Conservation (phyloP, 352 stramenopile genomes). For the Pythium biforme region DNA sequence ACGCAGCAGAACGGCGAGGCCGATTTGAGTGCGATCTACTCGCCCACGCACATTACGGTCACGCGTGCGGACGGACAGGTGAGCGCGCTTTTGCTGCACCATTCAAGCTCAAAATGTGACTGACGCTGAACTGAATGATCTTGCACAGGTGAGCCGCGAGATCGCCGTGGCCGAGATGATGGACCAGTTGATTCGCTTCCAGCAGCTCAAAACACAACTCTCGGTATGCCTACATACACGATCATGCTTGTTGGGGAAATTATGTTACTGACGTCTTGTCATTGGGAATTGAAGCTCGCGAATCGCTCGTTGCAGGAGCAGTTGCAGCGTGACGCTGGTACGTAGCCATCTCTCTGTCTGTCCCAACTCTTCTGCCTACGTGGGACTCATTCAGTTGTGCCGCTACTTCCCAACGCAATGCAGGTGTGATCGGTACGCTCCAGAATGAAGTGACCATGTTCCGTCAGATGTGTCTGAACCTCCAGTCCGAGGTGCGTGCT, state of each 20-base stretch:
- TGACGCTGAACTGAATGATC: not conserved
- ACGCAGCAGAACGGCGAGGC: slow-evolving; percentile 8
- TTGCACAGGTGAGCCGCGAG: slow-evolving; percentile 57
- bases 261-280: not conserved
- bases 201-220: slow-evolving; percentile 72
- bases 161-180: slow-evolving; percentile 78
- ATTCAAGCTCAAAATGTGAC: no score
- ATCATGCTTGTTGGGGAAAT: not conserved
- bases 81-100: not conserved
- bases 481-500: slow-evolving; percentile 61
- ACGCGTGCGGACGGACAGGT: slow-evolving; percentile 65
- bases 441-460: slow-evolving; percentile 84
- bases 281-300: slow-evolving; percentile 34
- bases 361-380: not conserved
- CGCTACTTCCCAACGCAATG: not conserved
- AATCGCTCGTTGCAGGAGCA: slow-evolving; percentile 73
- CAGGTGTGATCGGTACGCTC: slow-evolving; percentile 61
- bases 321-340: slow-evolving; percentile 56
- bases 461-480: slow-evolving; percentile 77
- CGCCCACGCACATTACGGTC: slow-evolving; percentile 69
- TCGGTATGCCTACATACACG: slow-evolving; percentile 36
- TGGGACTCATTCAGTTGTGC: not conserved
- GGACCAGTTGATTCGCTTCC: slow-evolving; percentile 70
- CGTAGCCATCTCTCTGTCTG: slow-evolving; percentile 9
- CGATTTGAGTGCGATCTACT: slow-evolving; percentile 56